Evolutionary conservation across 257 asterid species (phyloP), one percentile per base, ranked within the genome.

Genomic region (Plectranthus barbatus): DNA sequence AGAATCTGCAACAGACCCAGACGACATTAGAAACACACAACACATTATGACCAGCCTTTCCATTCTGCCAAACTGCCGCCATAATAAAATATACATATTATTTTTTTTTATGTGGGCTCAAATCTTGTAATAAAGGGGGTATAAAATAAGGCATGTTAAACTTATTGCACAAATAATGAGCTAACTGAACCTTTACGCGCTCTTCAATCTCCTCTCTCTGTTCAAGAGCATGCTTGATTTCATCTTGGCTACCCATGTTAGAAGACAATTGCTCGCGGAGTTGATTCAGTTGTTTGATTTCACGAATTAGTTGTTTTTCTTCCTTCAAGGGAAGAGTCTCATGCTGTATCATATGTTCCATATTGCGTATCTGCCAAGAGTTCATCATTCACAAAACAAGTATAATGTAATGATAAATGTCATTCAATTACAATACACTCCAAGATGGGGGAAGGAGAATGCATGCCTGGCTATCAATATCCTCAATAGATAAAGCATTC

Each of bases 261-360:
- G 87, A 87, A 18, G 97, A 86, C 56, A 93, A 67, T 60, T 93
- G 95, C 53, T 82, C 96, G 1, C 97, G 91, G 45, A 80, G 85
- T 75, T 90, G 95, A 81, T 87, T 89, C 79, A 92, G 76, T 73
- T 81, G 96, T 79, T 90, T 93, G 76, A 93, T 90, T 73, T 89
- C 96, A 37, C 93, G 90, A 78, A 90, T 86, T 60, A 79, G 64
- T 55, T 79, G 85, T 34, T 93, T 90, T 79, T 93, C 99, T 78
- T 89, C 94, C 69, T 83, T 90, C 67, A 90, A 74, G 34, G 90
- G 83, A 52, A 85, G 76, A 41, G 99, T 89, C 76, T 93, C 99
- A 55, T 93, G 99, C 54, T 83, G 87, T 62, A 93, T 93, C 84
- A 73, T 79, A 77, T 72, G 84, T 64, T 87, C 96, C 85, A 85